Evolutionary conservation across 352 stramenopile species (phyloP).

Genomic region (Thraustotheca clavata): DNA sequence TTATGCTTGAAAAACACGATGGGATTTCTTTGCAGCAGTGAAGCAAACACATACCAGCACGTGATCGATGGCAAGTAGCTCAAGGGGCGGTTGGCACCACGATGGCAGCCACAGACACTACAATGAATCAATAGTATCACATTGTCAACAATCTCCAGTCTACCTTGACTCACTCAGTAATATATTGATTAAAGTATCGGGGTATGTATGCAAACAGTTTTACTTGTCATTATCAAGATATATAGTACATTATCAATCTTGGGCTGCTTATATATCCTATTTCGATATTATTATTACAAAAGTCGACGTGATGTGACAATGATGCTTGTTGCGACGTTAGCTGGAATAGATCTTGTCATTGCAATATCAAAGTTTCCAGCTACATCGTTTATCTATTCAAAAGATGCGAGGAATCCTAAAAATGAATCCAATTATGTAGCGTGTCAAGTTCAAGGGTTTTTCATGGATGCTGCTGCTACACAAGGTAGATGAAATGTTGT

Average conservation of each 20-base stretch:
- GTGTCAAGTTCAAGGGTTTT: slow-evolving; percentile 18
- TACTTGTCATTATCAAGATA: background rate
- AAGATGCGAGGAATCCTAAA: background rate
- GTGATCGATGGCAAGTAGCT: too few species aligned
- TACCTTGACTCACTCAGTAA: background rate
- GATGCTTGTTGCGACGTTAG: slow-evolving; percentile 10
- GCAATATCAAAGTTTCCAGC: slow-evolving; percentile 7
- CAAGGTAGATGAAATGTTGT: background rate
- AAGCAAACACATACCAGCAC: too few species aligned
- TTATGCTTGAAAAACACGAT: too few species aligned
- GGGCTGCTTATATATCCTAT: slow-evolving; percentile 10
- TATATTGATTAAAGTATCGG: background rate
- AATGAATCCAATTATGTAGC: background rate
- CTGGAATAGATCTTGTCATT: background rate
- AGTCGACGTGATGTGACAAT: background rate
- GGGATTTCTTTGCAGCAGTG: too few species aligned
- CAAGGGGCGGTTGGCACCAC: too few species aligned
- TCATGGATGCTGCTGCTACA: slow-evolving; percentile 2
- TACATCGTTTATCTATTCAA: background rate
- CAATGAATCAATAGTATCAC: too few species aligned
- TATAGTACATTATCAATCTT: slow-evolving; percentile 9
- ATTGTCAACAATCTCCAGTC: too few species aligned
- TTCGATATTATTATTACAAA: background rate
- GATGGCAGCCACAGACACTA: too few species aligned
- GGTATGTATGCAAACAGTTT: background rate